Percentiles rank a stretch among this genome's conserved stretches.
phyloP scores from a whole-genome alignment of 495 filamentous ascomycete genomes.

The Neurospora sp. region DNA sequence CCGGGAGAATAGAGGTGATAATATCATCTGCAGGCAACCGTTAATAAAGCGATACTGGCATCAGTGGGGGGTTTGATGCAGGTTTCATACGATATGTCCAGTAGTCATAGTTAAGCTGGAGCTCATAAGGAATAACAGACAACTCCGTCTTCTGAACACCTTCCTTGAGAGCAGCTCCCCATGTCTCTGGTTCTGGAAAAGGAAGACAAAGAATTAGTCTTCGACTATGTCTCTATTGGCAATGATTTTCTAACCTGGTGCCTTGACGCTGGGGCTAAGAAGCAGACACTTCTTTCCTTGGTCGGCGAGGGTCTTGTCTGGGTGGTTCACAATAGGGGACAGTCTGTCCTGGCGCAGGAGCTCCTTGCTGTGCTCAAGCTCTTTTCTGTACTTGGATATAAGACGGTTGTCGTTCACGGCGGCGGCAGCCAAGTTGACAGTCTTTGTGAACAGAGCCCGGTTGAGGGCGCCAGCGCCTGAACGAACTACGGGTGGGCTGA shows the following conservation, averaged over 20 bases:
- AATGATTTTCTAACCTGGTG: slow-evolving; percentile 44
- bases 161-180: slow-evolving; percentile 57
- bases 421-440: slow-evolving; percentile 67
- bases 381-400: slow-evolving; percentile 55
- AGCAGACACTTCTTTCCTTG: slow-evolving; percentile 62
- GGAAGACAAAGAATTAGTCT: slow-evolving; percentile 7
- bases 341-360: slow-evolving; percentile 44
- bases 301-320: slow-evolving; percentile 41
- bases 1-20: slow-evolving; percentile 64
- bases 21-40: slow-evolving; percentile 55
- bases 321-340: slow-evolving; percentile 44
- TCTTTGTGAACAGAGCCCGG: slow-evolving; percentile 70
- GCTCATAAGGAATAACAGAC: slow-evolving; percentile 58
- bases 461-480: slow-evolving; percentile 56
- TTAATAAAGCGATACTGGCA: slow-evolving; percentile 1
- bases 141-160: slow-evolving; percentile 57
- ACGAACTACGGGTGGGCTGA: slow-evolving; percentile 76
- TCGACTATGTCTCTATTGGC: neutral
- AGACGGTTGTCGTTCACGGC: slow-evolving; percentile 58
- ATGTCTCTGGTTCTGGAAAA: slow-evolving; percentile 57
- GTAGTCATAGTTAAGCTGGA: slow-evolving; percentile 71
- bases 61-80: neutral
- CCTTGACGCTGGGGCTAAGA: slow-evolving; percentile 56
- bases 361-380: slow-evolving; percentile 48
- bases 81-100: slow-evolving; percentile 66